Conservation (phyloP, 1,139 yeast species). For the Pichia sp. region DNA sequence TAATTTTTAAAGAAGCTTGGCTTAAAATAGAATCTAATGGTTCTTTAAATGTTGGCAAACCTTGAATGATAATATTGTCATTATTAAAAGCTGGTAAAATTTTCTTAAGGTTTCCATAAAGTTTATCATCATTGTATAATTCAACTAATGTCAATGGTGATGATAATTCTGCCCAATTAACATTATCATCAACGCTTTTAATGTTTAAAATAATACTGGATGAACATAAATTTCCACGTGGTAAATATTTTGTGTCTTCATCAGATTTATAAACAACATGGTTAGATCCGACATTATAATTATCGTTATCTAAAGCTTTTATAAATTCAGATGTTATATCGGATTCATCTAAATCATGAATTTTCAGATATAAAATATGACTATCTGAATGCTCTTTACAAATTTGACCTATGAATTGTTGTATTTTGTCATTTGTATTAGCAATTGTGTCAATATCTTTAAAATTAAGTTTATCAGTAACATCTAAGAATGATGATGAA, state of each 20-base stretch:
- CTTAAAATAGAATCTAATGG: conserved; percentile 13
- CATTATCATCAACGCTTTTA: background rate
- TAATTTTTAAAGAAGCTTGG: conserved; percentile 3
- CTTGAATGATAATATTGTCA: conserved; percentile 25
- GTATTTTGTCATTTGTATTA: conserved; percentile 5
- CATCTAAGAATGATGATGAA: conserved; percentile 3
- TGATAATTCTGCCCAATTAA: background rate
- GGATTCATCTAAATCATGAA: conserved; percentile 18
- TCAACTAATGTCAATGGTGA: conserved; percentile 12
- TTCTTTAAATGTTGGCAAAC: conserved; percentile 24
- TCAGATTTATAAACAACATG: conserved; percentile 21
- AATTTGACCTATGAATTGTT: conserved; percentile 5
- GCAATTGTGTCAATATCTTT: conserved; percentile 3
- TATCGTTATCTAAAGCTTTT: background rate
- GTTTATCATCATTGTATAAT: conserved; percentile 10
- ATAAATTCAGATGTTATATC: conserved; percentile 13
- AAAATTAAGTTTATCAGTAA: background rate
- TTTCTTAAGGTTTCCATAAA: conserved; percentile 1
- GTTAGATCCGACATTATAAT: conserved; percentile 10
- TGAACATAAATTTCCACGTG: background rate
- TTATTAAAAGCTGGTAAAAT: background rate
- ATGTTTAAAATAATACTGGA: background rate
- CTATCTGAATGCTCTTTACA: conserved; percentile 6
- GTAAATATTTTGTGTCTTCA: background rate
- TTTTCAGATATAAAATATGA: conserved; percentile 14